Conservation (phyloP, 1,284 basidiomycete species). For the Apiotrichum porosum region DNA sequence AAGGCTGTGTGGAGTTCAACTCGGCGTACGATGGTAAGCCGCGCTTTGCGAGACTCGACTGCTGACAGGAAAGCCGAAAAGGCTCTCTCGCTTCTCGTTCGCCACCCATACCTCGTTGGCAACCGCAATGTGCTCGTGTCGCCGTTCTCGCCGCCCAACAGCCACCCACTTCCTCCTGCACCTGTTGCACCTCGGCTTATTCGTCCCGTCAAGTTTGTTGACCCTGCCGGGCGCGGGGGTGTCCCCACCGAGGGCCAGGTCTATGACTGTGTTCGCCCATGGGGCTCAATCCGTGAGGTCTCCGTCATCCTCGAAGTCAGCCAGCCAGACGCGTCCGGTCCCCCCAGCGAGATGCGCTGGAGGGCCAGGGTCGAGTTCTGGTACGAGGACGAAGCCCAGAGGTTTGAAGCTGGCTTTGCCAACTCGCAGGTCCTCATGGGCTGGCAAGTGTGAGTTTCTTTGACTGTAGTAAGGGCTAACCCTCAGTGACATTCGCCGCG, state of each 20-base stretch:
- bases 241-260: slow-evolving; percentile 59
- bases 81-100: slow-evolving; percentile 73
- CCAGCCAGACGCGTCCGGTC: slow-evolving; percentile 70
- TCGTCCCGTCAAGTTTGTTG: slow-evolving; percentile 20
- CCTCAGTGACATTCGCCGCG: slow-evolving; percentile 7
- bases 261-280: slow-evolving; percentile 66
- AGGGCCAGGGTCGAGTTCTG: slow-evolving; percentile 77
- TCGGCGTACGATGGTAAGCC: not conserved
- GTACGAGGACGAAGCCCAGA: slow-evolving; percentile 75
- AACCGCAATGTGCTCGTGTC: slow-evolving; percentile 57
- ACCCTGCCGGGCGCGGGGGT: slow-evolving; percentile 41
- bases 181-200: slow-evolving; percentile 40
- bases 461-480: not conserved
- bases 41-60: no score
- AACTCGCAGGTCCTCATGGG: slow-evolving; percentile 23
- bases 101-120: slow-evolving; percentile 59
- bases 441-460: slow-evolving; percentile 34
- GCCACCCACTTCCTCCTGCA: slow-evolving; percentile 53
- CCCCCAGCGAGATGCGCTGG: slow-evolving; percentile 56
- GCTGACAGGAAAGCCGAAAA: slow-evolving; percentile 66
- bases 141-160: slow-evolving; percentile 59
- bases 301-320: slow-evolving; percentile 49
- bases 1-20: slow-evolving; percentile 4
- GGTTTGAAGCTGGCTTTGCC: slow-evolving; percentile 59
- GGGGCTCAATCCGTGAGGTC: slow-evolving; percentile 37